phyloP scores from a whole-genome alignment of 331 rosid species.

The Prunus yedoensis region DNA sequence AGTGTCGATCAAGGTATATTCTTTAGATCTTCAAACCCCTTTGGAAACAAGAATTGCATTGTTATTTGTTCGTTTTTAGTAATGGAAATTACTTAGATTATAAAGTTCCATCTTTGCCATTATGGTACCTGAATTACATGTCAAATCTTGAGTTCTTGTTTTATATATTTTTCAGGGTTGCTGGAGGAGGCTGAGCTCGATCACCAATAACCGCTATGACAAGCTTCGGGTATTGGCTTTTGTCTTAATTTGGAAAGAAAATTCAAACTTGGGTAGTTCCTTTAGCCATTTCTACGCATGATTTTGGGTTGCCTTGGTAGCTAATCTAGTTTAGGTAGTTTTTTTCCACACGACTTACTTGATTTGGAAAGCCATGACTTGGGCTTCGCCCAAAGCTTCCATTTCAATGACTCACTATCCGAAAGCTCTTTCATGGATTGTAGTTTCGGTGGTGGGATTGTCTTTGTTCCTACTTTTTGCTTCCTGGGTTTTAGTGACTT shows the following conservation, averaged over 20 bases:
- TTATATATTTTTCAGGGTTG: constrained; percentile 22
- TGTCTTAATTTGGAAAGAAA: constrained; percentile 11
- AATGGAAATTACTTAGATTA: background rate
- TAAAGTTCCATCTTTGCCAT: background rate
- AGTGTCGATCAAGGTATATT: constrained; percentile 15
- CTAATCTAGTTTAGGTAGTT: constrained; percentile 11
- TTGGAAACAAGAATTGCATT: background rate
- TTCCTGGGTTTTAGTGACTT: constrained; percentile 63
- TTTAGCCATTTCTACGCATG: background rate
- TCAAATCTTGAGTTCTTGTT: background rate
- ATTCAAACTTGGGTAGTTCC: constrained; percentile 8
- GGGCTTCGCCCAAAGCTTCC: constrained; percentile 58
- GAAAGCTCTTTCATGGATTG: constrained; percentile 62
- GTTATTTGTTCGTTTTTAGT: background rate
- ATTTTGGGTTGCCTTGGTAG: background rate
- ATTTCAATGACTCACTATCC: constrained; percentile 56
- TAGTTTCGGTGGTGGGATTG: constrained; percentile 57
- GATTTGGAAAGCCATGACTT: constrained; percentile 61
- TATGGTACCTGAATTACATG: background rate
- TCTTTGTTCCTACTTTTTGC: constrained; percentile 67
- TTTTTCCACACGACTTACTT: constrained; percentile 30
- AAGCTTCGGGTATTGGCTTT: background rate
- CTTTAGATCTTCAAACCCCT: background rate
- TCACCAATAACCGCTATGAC: constrained; percentile 2
- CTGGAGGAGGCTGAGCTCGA: constrained; percentile 10